Evolutionary conservation across 2,329 filamentous ascomycete species (phyloP).

Genomic region (Diaporthe nobilis): DNA sequence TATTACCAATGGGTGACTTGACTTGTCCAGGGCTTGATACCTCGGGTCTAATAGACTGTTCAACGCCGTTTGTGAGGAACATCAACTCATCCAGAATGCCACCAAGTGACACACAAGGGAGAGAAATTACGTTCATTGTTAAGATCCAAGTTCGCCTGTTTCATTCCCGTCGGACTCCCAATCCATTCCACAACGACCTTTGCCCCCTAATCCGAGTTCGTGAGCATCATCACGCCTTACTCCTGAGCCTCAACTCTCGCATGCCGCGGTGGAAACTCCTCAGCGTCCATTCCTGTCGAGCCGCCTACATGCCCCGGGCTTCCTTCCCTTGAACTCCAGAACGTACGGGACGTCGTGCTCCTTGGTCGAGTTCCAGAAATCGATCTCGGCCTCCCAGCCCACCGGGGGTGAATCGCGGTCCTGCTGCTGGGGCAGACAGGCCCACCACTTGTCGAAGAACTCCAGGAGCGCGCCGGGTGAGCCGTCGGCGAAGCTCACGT

Average conservation of each 20-base stretch:
- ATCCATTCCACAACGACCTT: not conserved
- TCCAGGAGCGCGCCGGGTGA: not conserved
- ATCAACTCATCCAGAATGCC: too few relatives aligned
- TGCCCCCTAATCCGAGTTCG: not conserved
- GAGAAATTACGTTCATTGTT: not conserved
- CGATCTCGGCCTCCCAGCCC: conserved; percentile 7
- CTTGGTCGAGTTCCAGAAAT: conserved; percentile 4
- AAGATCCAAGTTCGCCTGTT: not conserved
- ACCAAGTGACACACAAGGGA: not conserved
- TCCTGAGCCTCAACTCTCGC: not conserved
- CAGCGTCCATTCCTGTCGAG: not conserved
- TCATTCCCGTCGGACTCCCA: not conserved
- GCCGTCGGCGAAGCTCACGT: not conserved
- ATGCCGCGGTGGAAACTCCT: not conserved
- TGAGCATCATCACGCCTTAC: not conserved
- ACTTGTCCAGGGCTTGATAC: not conserved
- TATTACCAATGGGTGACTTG: not conserved
- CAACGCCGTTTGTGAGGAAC: not conserved
- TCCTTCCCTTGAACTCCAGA: not conserved
- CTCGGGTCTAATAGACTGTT: not conserved
- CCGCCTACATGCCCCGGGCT: not conserved
- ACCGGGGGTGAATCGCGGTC: not conserved
- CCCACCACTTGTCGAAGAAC: not conserved
- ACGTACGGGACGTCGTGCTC: not conserved
- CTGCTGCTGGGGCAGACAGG: not conserved